Evolutionary conservation across 2,329 filamentous ascomycete genomes (phyloP), one percentile per base, ranked within the genome.

Genomic region (Botrytis deweyae): DNA sequence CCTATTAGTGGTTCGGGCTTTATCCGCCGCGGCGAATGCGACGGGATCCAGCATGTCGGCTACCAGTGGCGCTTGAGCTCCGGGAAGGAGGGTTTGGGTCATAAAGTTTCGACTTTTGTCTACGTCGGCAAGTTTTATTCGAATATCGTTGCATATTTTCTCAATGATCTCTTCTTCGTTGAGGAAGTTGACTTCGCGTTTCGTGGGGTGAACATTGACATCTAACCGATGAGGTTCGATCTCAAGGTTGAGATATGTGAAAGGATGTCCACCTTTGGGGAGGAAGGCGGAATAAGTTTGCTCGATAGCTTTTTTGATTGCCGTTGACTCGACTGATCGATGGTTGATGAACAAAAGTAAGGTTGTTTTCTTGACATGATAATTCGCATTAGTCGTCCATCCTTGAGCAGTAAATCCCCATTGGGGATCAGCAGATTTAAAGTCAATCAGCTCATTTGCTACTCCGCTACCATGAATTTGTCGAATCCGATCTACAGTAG

Each of bases 91-190:
- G 1, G 92, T 97, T 81, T 99, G 96, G 0, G 95, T 97, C 86
- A 95, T 89, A 83, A 98, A 99, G 0, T 94, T 97, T 65, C 96
- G 91, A 80, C 95, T 98, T 36, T 93, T 95, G 81, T 99, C 96
- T 10, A 98, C 95, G 68, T 92, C 91, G 18, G 94, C 92, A 6
- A 99, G 87, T 77, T 92, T 92, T 14, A 89, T 87, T 70, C 93
- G 89, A 36, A 99, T 92, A 71, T 93, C 89, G 75, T 91, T 89
- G 83, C 95, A 98, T 7, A 99, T 90, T 22, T 89, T 88, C 76
- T 96, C 93, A 65, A 96, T 92, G 64, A 99, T 97, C 78, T 99
- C 96, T 76, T 99, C 96, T 81, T 99, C 96, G 75, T 98, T 97
- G 36, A 99, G 86, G 79, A 99, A 98, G 80, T 98, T 96, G 33